Base-by-base conservation (phyloP, 2,329 filamentous ascomycete genomes). In the Magnaporthiopsis rhizophila region DNA sequence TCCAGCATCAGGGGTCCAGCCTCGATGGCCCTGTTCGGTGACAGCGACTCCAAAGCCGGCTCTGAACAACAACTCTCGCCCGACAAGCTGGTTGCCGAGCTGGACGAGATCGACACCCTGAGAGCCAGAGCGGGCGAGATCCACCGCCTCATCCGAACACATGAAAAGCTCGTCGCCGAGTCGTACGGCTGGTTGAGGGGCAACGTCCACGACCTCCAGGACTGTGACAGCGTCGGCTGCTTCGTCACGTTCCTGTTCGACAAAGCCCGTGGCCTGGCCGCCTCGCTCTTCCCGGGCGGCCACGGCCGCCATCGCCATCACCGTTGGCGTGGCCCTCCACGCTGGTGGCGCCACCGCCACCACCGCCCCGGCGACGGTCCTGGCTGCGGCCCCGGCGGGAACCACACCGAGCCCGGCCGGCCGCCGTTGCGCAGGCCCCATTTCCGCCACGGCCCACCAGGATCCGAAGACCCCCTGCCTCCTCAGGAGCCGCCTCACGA, bases 91-190 rank as follows among this genome's bases (percentile, higher is more conserved):
- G 74, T 80, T 28, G 71, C 74, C 13, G 75, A 82, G 64, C 68
- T 83, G n/a, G 74, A 73, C 18, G 78, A 82, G 59, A 71, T 83
- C 58, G 74, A 79, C 58, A 73, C 74, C 59, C 74, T 83, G 66
- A 76, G 74, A 67, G 70, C 72, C 61, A 78, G 80, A 67, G 71
- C 79, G 21, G 68, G 71, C 36, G 75, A 78, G 62, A 73, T 83
- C 57, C 72, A 79, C 67, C 71, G 75, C 62, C 72, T 77, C 18
- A 80, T 83, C 66, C 70, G 69, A 57, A 70, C 75, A 64, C 80
- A 80, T 68, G 77, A 81, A 68, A 71, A 71, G 5, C 73, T 75
- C 63, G 72, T 80, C 62, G 69, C 73, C 45, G 71, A 77, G 26
- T 70, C 73, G 2, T 74, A 77, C 64, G 72, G 75, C 38, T 67